These are phyloP conservation scores for Gnomoniopsis smithogilvyi DNA, from an alignment of 2,329 filamentous ascomycete species.

Conservation along the genomic window DNA sequence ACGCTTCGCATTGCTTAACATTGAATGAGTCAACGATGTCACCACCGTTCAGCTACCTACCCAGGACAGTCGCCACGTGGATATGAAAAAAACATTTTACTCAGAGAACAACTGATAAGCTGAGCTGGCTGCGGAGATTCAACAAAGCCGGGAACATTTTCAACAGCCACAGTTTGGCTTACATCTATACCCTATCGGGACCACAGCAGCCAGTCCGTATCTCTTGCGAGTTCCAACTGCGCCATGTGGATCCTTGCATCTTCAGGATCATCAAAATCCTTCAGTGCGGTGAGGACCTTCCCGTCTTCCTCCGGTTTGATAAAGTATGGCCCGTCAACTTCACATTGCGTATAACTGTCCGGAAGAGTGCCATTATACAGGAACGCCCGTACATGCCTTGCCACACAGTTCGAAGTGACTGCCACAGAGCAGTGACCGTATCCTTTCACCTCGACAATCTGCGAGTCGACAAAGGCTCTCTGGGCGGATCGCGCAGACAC, in stretches of 20 bases:
- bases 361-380: conserved; percentile 37
- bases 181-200: not conserved
- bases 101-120: not conserved
- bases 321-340: conserved; percentile 38
- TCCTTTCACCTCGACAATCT: conserved; percentile 37
- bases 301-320: conserved; percentile 24
- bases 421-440: conserved; percentile 41
- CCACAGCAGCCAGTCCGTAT: conserved; percentile 13
- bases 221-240: conserved; percentile 16
- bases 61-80: no score
- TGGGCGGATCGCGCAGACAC: conserved; percentile 34
- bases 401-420: conserved; percentile 33
- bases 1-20: no score
- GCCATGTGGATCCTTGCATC: conserved; percentile 14
- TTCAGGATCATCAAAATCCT: conserved; percentile 10
- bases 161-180: not conserved
- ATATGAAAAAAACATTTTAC: no score
- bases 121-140: not conserved
- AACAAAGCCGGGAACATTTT: not conserved
- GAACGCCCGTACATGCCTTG: conserved; percentile 32
- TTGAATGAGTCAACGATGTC: no score
- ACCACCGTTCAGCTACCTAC: no score
- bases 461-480: conserved; percentile 33
- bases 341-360: conserved; percentile 31
- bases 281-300: not conserved